These are phyloP conservation scores for Danielia reshetovae DNA, from an alignment of 805 yeast species.

Conservation along the genomic window DNA sequence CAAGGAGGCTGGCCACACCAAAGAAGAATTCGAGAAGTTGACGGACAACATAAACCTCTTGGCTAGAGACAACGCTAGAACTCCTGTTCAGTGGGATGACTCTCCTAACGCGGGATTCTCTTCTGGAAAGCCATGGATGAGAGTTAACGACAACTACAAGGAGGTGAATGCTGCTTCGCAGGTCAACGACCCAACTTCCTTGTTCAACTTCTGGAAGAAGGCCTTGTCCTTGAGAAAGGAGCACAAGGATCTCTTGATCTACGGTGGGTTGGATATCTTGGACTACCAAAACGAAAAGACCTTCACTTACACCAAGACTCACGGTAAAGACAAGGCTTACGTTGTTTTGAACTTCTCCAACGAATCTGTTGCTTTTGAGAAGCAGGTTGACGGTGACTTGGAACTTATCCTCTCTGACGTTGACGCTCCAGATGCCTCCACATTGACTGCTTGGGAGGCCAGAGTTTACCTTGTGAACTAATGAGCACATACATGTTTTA, in stretches of 20 bases:
- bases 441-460: conserved; percentile 43
- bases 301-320: conserved; percentile 40
- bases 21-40: conserved; percentile 22
- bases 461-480: conserved; percentile 32
- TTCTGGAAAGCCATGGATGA: conserved; percentile 49
- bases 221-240: conserved; percentile 42
- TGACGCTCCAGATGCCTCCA: conserved; percentile 17
- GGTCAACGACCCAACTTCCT: conserved; percentile 41
- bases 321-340: conserved; percentile 22
- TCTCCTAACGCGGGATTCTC: conserved; percentile 46
- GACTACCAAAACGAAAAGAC: conserved; percentile 41
- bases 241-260: conserved; percentile 39
- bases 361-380: conserved; percentile 20
- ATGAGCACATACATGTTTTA: no score
- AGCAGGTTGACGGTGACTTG: conserved; percentile 22
- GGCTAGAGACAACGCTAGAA: conserved; percentile 52
- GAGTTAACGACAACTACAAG: conserved; percentile 46
- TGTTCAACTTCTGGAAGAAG: conserved; percentile 43
- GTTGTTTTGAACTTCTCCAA: conserved; percentile 22
- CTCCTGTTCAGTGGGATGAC: conserved; percentile 55
- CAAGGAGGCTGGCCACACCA: conserved; percentile 19
- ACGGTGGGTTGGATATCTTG: conserved; percentile 43
- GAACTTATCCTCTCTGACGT: conserved; percentile 31
- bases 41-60: conserved; percentile 30
- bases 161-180: conserved; percentile 48